Conservation (phyloP, 108 stramenopile species). For the Cyclotella choctawhatcheeana region DNA sequence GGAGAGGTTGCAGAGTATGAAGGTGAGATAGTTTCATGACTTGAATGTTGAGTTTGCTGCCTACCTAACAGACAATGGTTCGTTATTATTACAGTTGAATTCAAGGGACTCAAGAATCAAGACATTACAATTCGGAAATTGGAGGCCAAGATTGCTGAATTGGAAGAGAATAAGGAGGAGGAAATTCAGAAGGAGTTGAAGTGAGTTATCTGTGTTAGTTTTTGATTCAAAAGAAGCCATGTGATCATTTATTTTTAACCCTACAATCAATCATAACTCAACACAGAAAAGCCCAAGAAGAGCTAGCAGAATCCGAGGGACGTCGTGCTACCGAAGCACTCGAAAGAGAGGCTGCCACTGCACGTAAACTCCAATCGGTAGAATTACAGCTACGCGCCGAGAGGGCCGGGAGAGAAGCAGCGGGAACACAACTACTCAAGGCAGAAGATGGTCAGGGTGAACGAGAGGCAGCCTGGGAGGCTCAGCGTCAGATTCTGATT, state of each 20-base stretch:
- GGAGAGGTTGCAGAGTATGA: conserved; percentile 89
- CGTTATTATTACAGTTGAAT: conserved; percentile 66
- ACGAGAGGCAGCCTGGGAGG: conserved; percentile 90
- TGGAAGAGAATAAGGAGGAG: conserved; percentile 71
- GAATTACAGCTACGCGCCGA: conserved; percentile 87
- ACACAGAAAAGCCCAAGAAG: conserved; percentile 68
- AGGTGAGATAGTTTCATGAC: background rate
- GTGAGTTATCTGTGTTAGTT: conserved; percentile 23
- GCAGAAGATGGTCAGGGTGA: conserved; percentile 82
- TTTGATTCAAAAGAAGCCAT: no score
- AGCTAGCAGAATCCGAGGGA: conserved; percentile 84
- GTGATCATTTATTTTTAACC: no score
- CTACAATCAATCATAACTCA: background rate
- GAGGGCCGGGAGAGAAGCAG: conserved; percentile 82
- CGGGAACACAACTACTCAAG: conserved; percentile 74
- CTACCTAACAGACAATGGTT: background rate
- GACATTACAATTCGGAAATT: conserved; percentile 92
- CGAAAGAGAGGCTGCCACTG: conserved; percentile 85
- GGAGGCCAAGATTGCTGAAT: conserved; percentile 77
- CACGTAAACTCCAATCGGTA: conserved; percentile 70
- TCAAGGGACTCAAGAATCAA: conserved; percentile 88
- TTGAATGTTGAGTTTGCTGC: background rate
- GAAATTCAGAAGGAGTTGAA: conserved; percentile 70
- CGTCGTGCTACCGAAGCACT: conserved; percentile 84
- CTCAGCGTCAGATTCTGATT: conserved; percentile 80